A percentile compares a stretch with the other conserved stretches of the same genome.
Conservation (phyloP, 805 yeast genomes). For the Lipomyces orientalis region DNA sequence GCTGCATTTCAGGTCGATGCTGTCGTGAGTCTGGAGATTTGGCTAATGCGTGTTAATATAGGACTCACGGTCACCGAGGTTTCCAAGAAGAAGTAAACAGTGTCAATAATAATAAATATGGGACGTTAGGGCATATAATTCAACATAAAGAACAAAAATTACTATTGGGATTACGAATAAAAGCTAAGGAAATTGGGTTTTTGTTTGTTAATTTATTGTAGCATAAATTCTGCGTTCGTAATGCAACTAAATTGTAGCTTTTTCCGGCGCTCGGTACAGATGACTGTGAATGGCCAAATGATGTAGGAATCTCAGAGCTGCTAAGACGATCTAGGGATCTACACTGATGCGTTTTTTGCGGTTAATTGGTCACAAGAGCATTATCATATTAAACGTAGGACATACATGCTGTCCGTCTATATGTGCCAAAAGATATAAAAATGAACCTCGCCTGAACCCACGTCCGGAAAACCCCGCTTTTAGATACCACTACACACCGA, state of each 20-base stretch:
- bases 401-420: no score
- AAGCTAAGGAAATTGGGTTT: slow-evolving; percentile 17
- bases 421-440: no score
- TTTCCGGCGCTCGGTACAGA: neutral
- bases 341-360: no score
- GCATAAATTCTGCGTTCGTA: neutral
- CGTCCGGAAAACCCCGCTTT: neutral
- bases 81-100: slow-evolving; percentile 25
- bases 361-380: no score
- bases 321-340: no score
- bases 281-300: neutral
- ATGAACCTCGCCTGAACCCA: neutral
- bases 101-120: neutral
- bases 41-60: neutral
- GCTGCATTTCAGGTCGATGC: neutral
- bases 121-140: neutral
- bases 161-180: neutral
- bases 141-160: neutral
- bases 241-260: neutral
- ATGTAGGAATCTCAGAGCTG: neutral
- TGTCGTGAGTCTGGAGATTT: neutral
- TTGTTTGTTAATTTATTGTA: neutral
- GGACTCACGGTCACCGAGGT: slow-evolving; percentile 35
- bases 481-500: neutral
- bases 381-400: no score